These are phyloP conservation scores for Ustilago lituana DNA, from an alignment of 1,284 basidiomycete genomes.

Conservation along the genomic window DNA sequence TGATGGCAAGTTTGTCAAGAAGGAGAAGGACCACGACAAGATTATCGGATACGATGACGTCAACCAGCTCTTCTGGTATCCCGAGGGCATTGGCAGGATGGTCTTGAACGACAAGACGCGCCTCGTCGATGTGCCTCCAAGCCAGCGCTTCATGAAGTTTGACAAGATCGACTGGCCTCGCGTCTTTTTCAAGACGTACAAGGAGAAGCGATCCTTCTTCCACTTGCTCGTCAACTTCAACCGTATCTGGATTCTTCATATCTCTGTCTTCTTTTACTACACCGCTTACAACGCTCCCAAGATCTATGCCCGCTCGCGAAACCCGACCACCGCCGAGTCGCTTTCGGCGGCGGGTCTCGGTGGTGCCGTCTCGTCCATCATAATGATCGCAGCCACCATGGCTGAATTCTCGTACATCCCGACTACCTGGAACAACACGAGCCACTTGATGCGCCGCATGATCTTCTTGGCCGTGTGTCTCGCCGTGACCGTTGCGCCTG, in stretches of 20 bases:
- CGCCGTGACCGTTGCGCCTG: slow-evolving; percentile 63
- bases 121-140: slow-evolving; percentile 70
- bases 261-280: slow-evolving; percentile 67
- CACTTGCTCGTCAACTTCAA: slow-evolving; percentile 68
- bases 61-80: slow-evolving; percentile 99
- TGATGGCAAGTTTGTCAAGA: slow-evolving; percentile 89
- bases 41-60: slow-evolving; percentile 99
- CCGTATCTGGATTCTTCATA: slow-evolving; percentile 67
- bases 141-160: slow-evolving; percentile 68
- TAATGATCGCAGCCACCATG: slow-evolving; percentile 66
- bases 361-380: slow-evolving; percentile 63
- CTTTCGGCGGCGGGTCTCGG: slow-evolving; percentile 65
- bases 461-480: slow-evolving; percentile 64
- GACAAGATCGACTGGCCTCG: slow-evolving; percentile 67
- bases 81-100: slow-evolving; percentile 95
- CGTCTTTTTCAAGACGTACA: slow-evolving; percentile 68
- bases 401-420: slow-evolving; percentile 66
- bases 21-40: slow-evolving; percentile 90
- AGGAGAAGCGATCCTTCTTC: slow-evolving; percentile 66
- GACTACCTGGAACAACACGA: slow-evolving; percentile 67
- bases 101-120: slow-evolving; percentile 82
- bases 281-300: slow-evolving; percentile 82
- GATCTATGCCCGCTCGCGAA: slow-evolving; percentile 76
- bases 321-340: slow-evolving; percentile 54
- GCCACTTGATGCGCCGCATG: slow-evolving; percentile 63